phyloP scores from a whole-genome alignment of 2,329 filamentous ascomycete species.

The Beauveria caledonica region DNA sequence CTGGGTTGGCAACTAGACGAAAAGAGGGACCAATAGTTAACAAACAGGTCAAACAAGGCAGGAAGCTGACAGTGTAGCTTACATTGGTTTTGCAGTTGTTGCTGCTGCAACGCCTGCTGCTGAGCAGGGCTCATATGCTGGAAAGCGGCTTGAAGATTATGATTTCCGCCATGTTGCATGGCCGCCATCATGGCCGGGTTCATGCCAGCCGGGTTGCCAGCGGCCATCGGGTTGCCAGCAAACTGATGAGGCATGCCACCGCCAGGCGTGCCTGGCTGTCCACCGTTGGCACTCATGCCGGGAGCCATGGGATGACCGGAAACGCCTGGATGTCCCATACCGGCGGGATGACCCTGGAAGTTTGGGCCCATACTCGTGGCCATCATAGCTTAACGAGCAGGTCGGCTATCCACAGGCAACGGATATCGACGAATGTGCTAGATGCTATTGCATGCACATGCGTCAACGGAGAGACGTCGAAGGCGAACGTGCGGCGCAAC shows the following conservation, averaged over 20 bases:
- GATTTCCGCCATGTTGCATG: slow-evolving; percentile 61
- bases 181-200: slow-evolving; percentile 69
- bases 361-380: slow-evolving; percentile 53
- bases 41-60: not conserved
- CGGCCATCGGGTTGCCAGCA: slow-evolving; percentile 55
- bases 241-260: slow-evolving; percentile 60
- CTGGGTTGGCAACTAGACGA: slow-evolving; percentile 27
- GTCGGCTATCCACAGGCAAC: slow-evolving; percentile 50
- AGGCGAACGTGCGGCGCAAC: not conserved
- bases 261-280: slow-evolving; percentile 59
- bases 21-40: not conserved
- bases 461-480: slow-evolving; percentile 13
- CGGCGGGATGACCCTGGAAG: slow-evolving; percentile 59
- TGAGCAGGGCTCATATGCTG: slow-evolving; percentile 61
- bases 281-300: slow-evolving; percentile 59
- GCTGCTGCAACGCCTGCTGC: slow-evolving; percentile 47
- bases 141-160: slow-evolving; percentile 57
- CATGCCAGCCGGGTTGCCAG: slow-evolving; percentile 62
- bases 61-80: slow-evolving; percentile 14
- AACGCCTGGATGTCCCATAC: slow-evolving; percentile 64
- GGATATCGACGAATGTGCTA: slow-evolving; percentile 46
- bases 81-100: slow-evolving; percentile 29
- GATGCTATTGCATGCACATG: slow-evolving; percentile 41
- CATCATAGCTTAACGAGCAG: slow-evolving; percentile 50
- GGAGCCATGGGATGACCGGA: slow-evolving; percentile 56